These are phyloP conservation scores for Phialophora expanda DNA, from an alignment of 2,329 filamentous ascomycete species.

Conservation along the genomic window DNA sequence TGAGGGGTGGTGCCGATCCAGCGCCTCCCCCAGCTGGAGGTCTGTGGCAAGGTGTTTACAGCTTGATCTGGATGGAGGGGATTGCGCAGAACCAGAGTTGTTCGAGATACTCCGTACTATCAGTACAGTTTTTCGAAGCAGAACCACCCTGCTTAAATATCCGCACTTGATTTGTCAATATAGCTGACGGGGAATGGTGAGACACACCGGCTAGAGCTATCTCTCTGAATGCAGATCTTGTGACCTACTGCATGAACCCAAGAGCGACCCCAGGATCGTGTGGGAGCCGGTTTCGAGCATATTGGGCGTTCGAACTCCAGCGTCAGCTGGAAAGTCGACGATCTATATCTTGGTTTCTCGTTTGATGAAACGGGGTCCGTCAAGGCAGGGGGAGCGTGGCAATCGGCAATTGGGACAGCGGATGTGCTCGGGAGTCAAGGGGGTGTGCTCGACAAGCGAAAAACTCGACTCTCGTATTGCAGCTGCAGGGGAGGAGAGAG, in stretches of 20 bases:
- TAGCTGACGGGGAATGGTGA: not conserved
- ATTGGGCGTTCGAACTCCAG: too few species aligned
- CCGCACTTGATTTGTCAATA: constrained; percentile 4
- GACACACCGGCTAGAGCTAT: constrained; percentile 18
- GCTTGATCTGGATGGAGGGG: not conserved
- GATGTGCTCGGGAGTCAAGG: not conserved
- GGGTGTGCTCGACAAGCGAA: not conserved
- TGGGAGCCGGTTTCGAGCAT: too few species aligned
- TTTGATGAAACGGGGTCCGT: too few species aligned
- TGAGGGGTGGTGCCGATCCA: too few species aligned
- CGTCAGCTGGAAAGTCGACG: too few species aligned
- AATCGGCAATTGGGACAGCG: too few species aligned
- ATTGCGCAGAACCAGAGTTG: not conserved
- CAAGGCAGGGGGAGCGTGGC: too few species aligned
- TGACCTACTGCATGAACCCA: not conserved
- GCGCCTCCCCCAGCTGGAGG: not conserved
- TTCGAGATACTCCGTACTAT: not conserved
- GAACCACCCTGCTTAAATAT: not conserved
- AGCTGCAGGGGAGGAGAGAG: not conserved
- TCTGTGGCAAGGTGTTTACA: not conserved
- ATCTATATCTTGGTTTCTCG: too few species aligned
- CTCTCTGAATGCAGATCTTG: not conserved
- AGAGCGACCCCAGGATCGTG: not conserved
- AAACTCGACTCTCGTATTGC: not conserved
- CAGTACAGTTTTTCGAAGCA: not conserved